A percentile compares a stretch with the other conserved stretches of the same genome.
phyloP scores from a whole-genome alignment of 2,329 filamentous ascomycete species.

The Fusarium luffae region DNA sequence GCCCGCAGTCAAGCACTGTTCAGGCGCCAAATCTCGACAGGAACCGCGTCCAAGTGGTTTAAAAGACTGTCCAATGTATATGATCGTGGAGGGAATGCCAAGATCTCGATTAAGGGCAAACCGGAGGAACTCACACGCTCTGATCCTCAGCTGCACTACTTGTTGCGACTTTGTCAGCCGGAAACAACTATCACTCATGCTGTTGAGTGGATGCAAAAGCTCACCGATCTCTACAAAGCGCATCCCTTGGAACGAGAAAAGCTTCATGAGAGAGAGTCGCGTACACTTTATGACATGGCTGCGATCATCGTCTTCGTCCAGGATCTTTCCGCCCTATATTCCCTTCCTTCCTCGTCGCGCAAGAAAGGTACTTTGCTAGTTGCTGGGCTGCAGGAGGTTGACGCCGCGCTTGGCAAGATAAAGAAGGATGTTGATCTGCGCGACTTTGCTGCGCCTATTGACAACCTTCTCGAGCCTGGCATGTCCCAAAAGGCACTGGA shows the following conservation, averaged over 20 bases:
- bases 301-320: conserved; percentile 54
- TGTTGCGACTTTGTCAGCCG: conserved; percentile 57
- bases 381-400: conserved; percentile 47
- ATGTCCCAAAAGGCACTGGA: conserved; percentile 52
- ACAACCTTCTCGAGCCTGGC: conserved; percentile 55
- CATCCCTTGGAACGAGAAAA: conserved; percentile 50
- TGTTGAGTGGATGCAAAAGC: conserved; percentile 54
- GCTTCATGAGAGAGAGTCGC: conserved; percentile 49
- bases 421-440: conserved; percentile 54
- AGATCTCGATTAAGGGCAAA: conserved; percentile 55
- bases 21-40: conserved; percentile 54
- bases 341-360: conserved; percentile 52
- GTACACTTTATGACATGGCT: conserved; percentile 52
- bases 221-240: conserved; percentile 52
- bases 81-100: conserved; percentile 51
- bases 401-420: conserved; percentile 53
- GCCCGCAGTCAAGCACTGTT: conserved; percentile 52
- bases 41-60: conserved; percentile 54
- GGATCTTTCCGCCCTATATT: conserved; percentile 49
- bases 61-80: conserved; percentile 51
- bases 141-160: conserved; percentile 56
- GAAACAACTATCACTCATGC: conserved; percentile 52
- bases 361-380: conserved; percentile 56
- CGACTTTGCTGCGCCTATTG: conserved; percentile 55
- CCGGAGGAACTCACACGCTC: conserved; percentile 52